Percentiles rank a stretch among this genome's conserved stretches.
Conservation (phyloP, 331 rosid genomes). For the Stylosanthes scabra region DNA sequence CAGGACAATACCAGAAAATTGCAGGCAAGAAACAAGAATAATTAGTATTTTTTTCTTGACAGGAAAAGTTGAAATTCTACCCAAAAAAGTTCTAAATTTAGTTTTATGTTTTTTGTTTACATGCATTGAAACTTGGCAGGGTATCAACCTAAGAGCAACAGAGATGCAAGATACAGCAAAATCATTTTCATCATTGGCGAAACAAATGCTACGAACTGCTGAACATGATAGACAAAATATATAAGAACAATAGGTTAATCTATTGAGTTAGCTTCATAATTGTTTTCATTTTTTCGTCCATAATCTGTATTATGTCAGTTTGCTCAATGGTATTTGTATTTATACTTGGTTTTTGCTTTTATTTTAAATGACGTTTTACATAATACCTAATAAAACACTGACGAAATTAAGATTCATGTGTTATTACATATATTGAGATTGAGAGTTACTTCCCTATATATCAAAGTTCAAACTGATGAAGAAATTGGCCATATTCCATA, state of each 20-base stretch:
- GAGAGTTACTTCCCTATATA: conserved; percentile 8
- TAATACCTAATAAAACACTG: no score
- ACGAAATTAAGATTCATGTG: neutral
- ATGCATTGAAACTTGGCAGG: conserved; percentile 48
- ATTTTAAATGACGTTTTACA: neutral
- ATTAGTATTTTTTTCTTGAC: no score
- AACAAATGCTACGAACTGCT: conserved; percentile 66
- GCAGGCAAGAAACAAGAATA: conserved; percentile 47
- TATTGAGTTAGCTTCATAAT: neutral
- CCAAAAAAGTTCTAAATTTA: neutral
- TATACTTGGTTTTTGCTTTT: conserved; percentile 4
- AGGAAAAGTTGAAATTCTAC: neutral
- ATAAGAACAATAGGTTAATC: conserved; percentile 4
- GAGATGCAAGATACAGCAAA: conserved; percentile 84
- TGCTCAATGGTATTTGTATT: conserved; percentile 7
- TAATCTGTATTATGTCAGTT: neutral
- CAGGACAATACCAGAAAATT: conserved; percentile 65
- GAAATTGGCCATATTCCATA: neutral
- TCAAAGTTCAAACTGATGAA: neutral
- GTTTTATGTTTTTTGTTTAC: neutral
- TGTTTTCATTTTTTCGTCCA: conserved; percentile 29
- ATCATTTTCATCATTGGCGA: conserved; percentile 87
- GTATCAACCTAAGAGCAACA: conserved; percentile 56
- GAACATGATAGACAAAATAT: conserved; percentile 62
- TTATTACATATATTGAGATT: conserved; percentile 2